These are phyloP conservation scores for Blastocladiella emersonii DNA, from an alignment of 371 early-diverging fungal species.

Conservation along the genomic window DNA sequence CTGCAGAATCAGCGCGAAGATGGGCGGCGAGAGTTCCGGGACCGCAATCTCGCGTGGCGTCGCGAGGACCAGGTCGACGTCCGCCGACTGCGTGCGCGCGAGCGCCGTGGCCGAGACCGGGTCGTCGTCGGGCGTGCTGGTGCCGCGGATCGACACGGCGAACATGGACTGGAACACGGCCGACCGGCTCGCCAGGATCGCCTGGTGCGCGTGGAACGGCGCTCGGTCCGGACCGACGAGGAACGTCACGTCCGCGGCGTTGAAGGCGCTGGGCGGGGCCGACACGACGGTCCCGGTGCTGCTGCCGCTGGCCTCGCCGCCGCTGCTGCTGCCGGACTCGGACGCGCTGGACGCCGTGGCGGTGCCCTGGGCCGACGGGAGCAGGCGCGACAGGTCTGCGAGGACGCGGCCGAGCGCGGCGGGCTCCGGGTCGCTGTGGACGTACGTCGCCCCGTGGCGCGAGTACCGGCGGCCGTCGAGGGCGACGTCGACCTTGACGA, in stretches of 20 bases:
- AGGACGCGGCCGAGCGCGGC: neutral
- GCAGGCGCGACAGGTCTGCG: neutral
- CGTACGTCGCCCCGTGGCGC: neutral
- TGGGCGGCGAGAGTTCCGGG: neutral
- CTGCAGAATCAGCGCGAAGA: neutral
- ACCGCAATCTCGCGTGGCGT: neutral
- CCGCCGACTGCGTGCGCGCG: too few species aligned
- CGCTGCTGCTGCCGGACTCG: too few species aligned
- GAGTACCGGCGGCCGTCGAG: constrained; percentile 2
- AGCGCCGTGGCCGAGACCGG: neutral
- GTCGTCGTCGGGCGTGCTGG: neutral
- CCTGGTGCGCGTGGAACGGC: neutral
- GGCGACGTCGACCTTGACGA: constrained; percentile 7
- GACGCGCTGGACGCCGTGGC: too few species aligned
- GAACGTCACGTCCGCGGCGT: neutral
- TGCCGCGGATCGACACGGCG: neutral
- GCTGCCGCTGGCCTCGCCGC: too few species aligned
- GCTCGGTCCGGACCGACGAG: neutral
- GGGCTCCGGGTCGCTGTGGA: constrained; percentile 3
- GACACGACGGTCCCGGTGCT: too few species aligned
- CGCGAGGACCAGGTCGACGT: too few species aligned
- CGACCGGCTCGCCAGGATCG: neutral
- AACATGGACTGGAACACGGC: constrained; percentile 4
- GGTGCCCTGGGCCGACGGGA: neutral
- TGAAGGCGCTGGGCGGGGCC: neutral